phyloP scores from a whole-genome alignment of 1,284 basidiomycete genomes.

The Apiotrichum mycotoxinovorans region DNA sequence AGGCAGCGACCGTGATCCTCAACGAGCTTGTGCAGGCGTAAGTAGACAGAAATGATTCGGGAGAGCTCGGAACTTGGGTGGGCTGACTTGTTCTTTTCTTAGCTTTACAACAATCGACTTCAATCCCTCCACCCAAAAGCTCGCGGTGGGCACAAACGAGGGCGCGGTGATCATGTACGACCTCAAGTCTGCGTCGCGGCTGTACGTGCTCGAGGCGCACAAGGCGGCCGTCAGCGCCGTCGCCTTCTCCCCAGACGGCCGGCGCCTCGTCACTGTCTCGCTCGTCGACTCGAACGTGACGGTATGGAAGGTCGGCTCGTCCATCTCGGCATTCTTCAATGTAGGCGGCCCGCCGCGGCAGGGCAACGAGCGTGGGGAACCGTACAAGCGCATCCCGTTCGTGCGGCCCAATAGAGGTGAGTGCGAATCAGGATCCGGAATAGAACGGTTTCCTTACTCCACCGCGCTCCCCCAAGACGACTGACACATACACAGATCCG shows the following conservation, averaged over 20 bases:
- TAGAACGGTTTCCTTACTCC: no score
- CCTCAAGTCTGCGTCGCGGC: slow-evolving; percentile 86
- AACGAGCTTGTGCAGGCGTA: slow-evolving; percentile 84
- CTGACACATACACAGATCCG: slow-evolving; percentile 2
- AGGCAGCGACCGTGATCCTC: slow-evolving; percentile 88
- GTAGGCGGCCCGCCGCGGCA: slow-evolving; percentile 90
- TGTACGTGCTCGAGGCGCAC: slow-evolving; percentile 93
- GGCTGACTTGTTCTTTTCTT: no score
- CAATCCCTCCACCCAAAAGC: slow-evolving; percentile 74
- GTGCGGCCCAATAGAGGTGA: slow-evolving; percentile 53
- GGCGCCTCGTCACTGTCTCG: slow-evolving; percentile 80
- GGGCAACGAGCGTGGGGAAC: slow-evolving; percentile 68
- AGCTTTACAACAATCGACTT: slow-evolving; percentile 93
- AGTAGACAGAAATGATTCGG: slow-evolving; percentile 34
- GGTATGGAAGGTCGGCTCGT: slow-evolving; percentile 86
- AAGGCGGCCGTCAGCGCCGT: slow-evolving; percentile 71
- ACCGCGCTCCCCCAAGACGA: background rate
- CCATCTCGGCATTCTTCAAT: slow-evolving; percentile 80
- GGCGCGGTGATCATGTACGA: slow-evolving; percentile 94
- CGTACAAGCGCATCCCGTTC: slow-evolving; percentile 79
- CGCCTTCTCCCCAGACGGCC: slow-evolving; percentile 87
- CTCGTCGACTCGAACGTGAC: slow-evolving; percentile 75
- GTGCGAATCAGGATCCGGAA: slow-evolving; percentile 12
- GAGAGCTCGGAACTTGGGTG: background rate
- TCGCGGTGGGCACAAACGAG: slow-evolving; percentile 91